phyloP scores from a whole-genome alignment of 225 moss, liverwort and hornwort species.

The Polytrichum formosum region DNA sequence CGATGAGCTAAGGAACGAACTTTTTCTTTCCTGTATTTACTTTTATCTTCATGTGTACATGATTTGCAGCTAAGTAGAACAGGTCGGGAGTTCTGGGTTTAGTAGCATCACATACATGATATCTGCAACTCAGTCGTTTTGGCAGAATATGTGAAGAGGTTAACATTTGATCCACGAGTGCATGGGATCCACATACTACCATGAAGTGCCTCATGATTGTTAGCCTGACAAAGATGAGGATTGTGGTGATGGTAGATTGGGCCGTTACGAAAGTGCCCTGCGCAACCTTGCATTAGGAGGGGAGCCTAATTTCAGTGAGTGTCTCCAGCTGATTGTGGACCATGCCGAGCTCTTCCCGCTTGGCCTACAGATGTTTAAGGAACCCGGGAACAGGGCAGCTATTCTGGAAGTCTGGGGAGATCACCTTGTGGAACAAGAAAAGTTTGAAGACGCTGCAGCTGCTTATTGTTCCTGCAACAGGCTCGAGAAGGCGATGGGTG shows the following conservation, averaged over 20 bases:
- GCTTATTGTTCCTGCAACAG: slow-evolving; percentile 76
- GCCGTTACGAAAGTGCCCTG: slow-evolving; percentile 77
- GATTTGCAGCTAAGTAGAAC: too few relatives aligned
- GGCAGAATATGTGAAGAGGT: too few relatives aligned
- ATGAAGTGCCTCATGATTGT: too few relatives aligned
- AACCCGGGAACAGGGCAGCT: slow-evolving; percentile 29
- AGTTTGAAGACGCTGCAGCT: slow-evolving; percentile 87
- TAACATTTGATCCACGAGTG: too few relatives aligned
- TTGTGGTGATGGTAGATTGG: slow-evolving; percentile 48
- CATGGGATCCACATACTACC: too few relatives aligned
- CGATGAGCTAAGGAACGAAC: background rate
- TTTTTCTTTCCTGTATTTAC: too few relatives aligned
- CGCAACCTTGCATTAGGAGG: slow-evolving; percentile 77
- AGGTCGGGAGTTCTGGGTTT: too few relatives aligned
- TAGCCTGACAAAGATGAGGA: background rate
- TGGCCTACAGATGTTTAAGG: slow-evolving; percentile 62
- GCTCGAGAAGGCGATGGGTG: slow-evolving; percentile 68
- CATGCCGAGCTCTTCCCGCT: slow-evolving; percentile 68
- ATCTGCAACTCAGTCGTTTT: too few relatives aligned
- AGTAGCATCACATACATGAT: too few relatives aligned
- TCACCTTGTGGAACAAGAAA: slow-evolving; percentile 62
- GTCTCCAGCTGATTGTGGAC: slow-evolving; percentile 65
- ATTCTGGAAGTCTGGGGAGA: slow-evolving; percentile 91
- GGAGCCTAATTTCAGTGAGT: slow-evolving; percentile 55
- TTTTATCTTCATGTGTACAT: too few relatives aligned